phyloP scores from a whole-genome alignment of 805 yeast species.

The Candida tammaniensis region DNA sequence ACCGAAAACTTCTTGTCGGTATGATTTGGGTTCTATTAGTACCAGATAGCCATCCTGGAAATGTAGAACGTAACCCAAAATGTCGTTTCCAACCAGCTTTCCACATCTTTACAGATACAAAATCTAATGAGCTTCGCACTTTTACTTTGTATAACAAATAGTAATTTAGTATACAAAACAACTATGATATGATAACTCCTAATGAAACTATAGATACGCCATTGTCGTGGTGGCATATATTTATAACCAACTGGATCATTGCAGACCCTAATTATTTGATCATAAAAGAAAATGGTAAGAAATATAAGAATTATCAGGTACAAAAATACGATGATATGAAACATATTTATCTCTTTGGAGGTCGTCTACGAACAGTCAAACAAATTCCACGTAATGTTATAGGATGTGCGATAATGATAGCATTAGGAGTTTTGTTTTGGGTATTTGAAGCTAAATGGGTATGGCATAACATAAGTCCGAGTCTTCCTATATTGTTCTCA shows the following conservation, averaged over 20 bases:
- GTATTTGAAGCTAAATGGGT: slow-evolving; percentile 46
- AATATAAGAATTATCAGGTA: slow-evolving; percentile 37
- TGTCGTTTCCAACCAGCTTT: too few species aligned
- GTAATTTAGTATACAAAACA: neutral
- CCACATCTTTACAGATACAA: neutral
- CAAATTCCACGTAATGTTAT: slow-evolving; percentile 38
- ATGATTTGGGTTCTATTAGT: neutral
- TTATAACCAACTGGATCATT: slow-evolving; percentile 27
- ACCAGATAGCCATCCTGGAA: neutral
- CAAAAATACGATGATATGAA: slow-evolving; percentile 31
- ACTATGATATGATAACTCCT: slow-evolving; percentile 1
- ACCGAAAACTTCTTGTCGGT: slow-evolving; percentile 1
- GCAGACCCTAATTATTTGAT: slow-evolving; percentile 22
- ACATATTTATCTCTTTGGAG: slow-evolving; percentile 60
- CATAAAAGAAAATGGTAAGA: slow-evolving; percentile 1
- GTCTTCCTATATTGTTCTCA: slow-evolving; percentile 51
- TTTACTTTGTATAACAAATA: neutral
- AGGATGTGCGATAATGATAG: slow-evolving; percentile 30
- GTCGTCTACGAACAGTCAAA: slow-evolving; percentile 50
- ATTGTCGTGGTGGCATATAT: slow-evolving; percentile 10
- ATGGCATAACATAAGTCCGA: slow-evolving; percentile 58
- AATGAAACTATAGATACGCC: neutral
- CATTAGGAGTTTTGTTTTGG: slow-evolving; percentile 54
- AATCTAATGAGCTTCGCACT: slow-evolving; percentile 1
- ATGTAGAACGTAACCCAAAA: too few species aligned